These are phyloP conservation scores for Zangia roseola DNA, from an alignment of 768 basidiomycete genomes.

Conservation along the genomic window DNA sequence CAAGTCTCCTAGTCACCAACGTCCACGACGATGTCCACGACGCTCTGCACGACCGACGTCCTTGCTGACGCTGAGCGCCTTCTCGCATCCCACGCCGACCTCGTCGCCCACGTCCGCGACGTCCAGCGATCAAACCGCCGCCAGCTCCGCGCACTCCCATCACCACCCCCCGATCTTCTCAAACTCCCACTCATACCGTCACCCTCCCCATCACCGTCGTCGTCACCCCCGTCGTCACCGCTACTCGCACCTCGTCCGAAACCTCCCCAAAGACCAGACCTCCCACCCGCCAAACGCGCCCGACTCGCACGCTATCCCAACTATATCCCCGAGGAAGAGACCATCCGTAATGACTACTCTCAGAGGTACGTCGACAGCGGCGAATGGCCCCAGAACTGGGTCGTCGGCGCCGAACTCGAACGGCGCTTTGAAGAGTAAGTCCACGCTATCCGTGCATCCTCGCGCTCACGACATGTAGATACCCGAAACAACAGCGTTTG, in stretches of 20 bases:
- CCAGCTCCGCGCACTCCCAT: slow-evolving; percentile 52
- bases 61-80: slow-evolving; percentile 63
- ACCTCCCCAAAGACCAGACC: slow-evolving; percentile 43
- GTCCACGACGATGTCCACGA: background rate
- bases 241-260: slow-evolving; percentile 33
- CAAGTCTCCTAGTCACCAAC: too few species aligned
- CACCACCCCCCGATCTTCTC: slow-evolving; percentile 55
- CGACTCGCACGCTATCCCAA: slow-evolving; percentile 69
- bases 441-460: background rate
- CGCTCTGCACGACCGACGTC: slow-evolving; percentile 42
- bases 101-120: slow-evolving; percentile 54
- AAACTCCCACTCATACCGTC: slow-evolving; percentile 58
- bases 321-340: slow-evolving; percentile 93
- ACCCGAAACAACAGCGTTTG: slow-evolving; percentile 89
- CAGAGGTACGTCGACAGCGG: slow-evolving; percentile 88
- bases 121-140: slow-evolving; percentile 58
- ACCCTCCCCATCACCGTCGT: slow-evolving; percentile 49
- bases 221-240: slow-evolving; percentile 51
- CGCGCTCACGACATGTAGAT: slow-evolving; percentile 45
- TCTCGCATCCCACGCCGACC: slow-evolving; percentile 57
- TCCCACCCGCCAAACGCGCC: slow-evolving; percentile 73
- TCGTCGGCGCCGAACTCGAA: slow-evolving; percentile 85
- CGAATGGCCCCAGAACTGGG: slow-evolving; percentile 93
- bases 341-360: slow-evolving; percentile 93
- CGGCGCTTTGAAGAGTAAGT: slow-evolving; percentile 92